Base-by-base conservation (phyloP, 179 eudicot species). In the Silene vulgaris region DNA sequence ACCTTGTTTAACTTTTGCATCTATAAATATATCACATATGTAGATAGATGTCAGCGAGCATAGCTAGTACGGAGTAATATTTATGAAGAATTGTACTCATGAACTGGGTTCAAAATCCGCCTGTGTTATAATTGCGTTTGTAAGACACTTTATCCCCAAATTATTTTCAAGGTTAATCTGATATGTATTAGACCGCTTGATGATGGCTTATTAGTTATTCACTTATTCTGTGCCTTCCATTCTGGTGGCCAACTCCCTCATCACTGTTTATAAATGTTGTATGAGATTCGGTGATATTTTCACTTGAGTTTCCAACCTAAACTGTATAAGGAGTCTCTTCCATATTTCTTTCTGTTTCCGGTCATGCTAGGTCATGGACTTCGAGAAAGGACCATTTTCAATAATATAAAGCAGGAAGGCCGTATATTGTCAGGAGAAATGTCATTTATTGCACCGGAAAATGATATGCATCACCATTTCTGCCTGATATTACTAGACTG, bases 341-440 rank as follows among this genome's bases (percentile, higher is more conserved):
- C 71, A 26, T 21, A 6, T 64, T 71, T 23, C n/a, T 3, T 72
- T n/a, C 13, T 54, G 72, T 65, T 74, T 57, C 73, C 74, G 76
- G 76, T n/a, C 71, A 65, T 52, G 54, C 57, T 37, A 52, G 71
- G 50, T 45, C 32, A 35, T 60, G 71, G 16, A 3, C 37, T 48
- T 66, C 20, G 7, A 50, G 30, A 40, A 20, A 17, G 4, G n/a
- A 29, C 3, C 57, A 17, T 32, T 7, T 52, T 65, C 77, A 3
- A 8, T 67, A 8, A 19, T 73, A 68, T 28, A 37, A 74, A 43
- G 29, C 56, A 12, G n/a, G 26, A 14, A 2, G 56, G 57, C 32
- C 43, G 19, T 64, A 52, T 5, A 63, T 29, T 65, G 11, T 7
- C 45, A 17, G 48, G 2, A 56, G 29, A 29, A 17, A 2, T 23